A percentile compares a stretch with the other conserved stretches of the same genome.
Conservation (phyloP, 441 rosid species). For the Populus hybrid region DNA sequence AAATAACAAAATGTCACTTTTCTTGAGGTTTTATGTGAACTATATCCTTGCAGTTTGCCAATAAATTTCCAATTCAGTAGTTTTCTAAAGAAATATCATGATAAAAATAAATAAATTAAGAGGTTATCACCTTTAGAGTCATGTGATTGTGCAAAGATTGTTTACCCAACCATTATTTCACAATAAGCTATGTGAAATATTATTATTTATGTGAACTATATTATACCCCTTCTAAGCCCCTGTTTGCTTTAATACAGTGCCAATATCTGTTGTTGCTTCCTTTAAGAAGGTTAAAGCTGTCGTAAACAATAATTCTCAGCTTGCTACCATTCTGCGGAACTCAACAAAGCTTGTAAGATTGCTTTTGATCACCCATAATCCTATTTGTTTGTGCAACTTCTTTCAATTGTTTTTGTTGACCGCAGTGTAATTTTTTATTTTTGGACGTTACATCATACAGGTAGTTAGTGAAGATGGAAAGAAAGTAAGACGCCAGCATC, state of each 20-base stretch:
- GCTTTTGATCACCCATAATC: not conserved
- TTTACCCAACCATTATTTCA: not conserved
- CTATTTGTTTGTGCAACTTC: not conserved
- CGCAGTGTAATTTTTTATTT: not conserved
- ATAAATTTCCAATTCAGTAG: not conserved
- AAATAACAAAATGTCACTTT: not conserved
- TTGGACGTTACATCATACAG: slow-evolving; percentile 29
- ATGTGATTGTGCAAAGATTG: not conserved
- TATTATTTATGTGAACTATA: not conserved
- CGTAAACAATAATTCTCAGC: slow-evolving; percentile 63
- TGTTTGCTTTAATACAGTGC: slow-evolving; percentile 46
- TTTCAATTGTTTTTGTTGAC: slow-evolving; percentile 5
- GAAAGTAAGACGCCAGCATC: slow-evolving; percentile 70
- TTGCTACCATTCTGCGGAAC: slow-evolving; percentile 66
- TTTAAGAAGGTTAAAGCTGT: slow-evolving; percentile 93
- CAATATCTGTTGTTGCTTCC: slow-evolving; percentile 83
- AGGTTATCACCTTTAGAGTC: not conserved
- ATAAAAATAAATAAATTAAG: too few species aligned
- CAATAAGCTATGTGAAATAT: not conserved
- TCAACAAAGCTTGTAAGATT: slow-evolving; percentile 83
- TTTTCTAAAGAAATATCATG: not conserved
- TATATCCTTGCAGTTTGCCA: not conserved
- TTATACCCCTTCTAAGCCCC: slow-evolving; percentile 4
- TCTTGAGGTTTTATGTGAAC: not conserved
- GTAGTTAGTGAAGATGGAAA: slow-evolving; percentile 94